A percentile compares a stretch with the other conserved stretches of the same genome.
These are phyloP conservation scores for Penicillium frequentans DNA, from an alignment of 2,329 filamentous ascomycete species.

Conservation along the genomic window DNA sequence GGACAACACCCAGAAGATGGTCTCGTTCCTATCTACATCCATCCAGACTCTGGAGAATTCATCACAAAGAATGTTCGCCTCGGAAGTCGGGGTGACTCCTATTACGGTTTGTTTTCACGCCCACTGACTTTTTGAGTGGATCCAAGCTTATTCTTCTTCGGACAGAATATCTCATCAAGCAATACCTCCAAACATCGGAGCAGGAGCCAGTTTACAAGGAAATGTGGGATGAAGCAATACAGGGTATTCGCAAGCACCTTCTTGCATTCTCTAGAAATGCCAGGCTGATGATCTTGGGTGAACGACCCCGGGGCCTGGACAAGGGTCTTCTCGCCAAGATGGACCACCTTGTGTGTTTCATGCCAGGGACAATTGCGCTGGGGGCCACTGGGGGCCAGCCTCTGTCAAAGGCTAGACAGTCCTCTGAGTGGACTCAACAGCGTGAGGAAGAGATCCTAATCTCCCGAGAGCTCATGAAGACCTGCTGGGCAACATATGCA, in stretches of 20 bases:
- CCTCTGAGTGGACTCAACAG: slow-evolving; percentile 69
- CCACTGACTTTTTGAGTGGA: neutral
- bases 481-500: slow-evolving; percentile 98
- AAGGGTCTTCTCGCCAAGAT: slow-evolving; percentile 77
- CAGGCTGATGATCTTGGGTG: slow-evolving; percentile 84
- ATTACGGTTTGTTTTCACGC: slow-evolving; percentile 62
- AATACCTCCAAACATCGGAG: slow-evolving; percentile 90
- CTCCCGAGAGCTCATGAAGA: slow-evolving; percentile 88
- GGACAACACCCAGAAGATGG: slow-evolving; percentile 77
- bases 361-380: slow-evolving; percentile 92
- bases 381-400: slow-evolving; percentile 77
- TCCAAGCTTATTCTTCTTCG: neutral
- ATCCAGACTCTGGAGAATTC: slow-evolving; percentile 76
- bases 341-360: slow-evolving; percentile 97
- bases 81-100: slow-evolving; percentile 92
- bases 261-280: slow-evolving; percentile 81
- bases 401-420: slow-evolving; percentile 71
- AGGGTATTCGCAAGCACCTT: slow-evolving; percentile 85
- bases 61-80: slow-evolving; percentile 82
- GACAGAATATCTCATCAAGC: slow-evolving; percentile 91
- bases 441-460: slow-evolving; percentile 86
- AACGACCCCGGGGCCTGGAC: slow-evolving; percentile 73
- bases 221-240: slow-evolving; percentile 87
- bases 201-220: slow-evolving; percentile 83
- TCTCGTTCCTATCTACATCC: slow-evolving; percentile 87